Conservation (phyloP, 208 protist genomes). For the Wallacemonas sp. region DNA sequence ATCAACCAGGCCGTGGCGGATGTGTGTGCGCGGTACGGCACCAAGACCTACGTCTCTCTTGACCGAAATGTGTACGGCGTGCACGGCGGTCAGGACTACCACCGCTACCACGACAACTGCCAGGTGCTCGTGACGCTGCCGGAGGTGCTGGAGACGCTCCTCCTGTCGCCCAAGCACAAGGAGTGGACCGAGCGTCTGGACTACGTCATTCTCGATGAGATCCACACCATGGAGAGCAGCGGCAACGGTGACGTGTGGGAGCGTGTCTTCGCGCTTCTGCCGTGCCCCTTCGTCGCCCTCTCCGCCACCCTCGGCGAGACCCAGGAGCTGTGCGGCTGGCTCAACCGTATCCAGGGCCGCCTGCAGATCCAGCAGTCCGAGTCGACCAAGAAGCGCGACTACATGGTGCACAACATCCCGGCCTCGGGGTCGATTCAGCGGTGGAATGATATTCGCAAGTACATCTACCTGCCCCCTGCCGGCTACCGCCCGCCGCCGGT, state of each 20-base stretch:
- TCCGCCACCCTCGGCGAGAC: conserved; percentile 96
- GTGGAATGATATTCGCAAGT: conserved; percentile 93
- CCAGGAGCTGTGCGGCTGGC: conserved; percentile 89
- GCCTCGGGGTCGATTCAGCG: conserved; percentile 73
- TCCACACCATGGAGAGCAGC: conserved; percentile 94
- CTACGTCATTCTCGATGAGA: conserved; percentile 97
- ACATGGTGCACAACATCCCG: conserved; percentile 78
- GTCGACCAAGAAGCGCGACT: conserved; percentile 52
- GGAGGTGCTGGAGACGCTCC: conserved; percentile 90
- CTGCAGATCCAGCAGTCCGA: conserved; percentile 43
- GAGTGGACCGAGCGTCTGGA: conserved; percentile 86
- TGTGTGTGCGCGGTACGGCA: conserved; percentile 92
- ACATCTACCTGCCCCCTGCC: conserved; percentile 81
- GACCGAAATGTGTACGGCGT: conserved; percentile 86
- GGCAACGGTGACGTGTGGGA: conserved; percentile 93
- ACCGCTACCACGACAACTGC: conserved; percentile 83
- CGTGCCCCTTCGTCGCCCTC: conserved; percentile 94
- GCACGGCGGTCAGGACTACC: conserved; percentile 86
- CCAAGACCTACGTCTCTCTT: conserved; percentile 80
- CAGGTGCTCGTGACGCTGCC: conserved; percentile 95
- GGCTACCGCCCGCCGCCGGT: conserved; percentile 39
- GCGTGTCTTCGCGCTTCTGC: conserved; percentile 90
- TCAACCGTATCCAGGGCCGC: conserved; percentile 81
- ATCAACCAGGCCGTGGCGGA: conserved; percentile 95
- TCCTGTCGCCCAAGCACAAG: conserved; percentile 87